Percentiles rank a stretch among this genome's conserved stretches.
These are phyloP conservation scores for Barnettozyma sucrosica DNA, from an alignment of 805 yeast genomes.

Conservation along the genomic window DNA sequence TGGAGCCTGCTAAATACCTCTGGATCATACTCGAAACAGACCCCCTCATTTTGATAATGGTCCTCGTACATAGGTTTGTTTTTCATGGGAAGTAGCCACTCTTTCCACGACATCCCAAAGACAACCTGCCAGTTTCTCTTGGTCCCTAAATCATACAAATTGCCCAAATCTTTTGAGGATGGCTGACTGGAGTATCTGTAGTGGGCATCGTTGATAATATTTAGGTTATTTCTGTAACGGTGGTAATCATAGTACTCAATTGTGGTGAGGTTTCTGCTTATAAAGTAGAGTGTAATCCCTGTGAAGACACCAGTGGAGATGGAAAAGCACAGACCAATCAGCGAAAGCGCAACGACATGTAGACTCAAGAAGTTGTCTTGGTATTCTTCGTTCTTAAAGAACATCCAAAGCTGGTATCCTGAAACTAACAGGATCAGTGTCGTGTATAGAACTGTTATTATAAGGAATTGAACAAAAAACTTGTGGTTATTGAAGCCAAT, in stretches of 20 bases:
- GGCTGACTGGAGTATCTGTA: constrained; percentile 38
- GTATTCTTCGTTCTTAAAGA: constrained; percentile 40
- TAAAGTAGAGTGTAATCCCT: constrained; percentile 51
- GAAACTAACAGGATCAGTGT: constrained; percentile 36
- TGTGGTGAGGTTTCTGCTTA: constrained; percentile 68
- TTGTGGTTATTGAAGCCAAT: constrained; percentile 81
- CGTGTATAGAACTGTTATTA: constrained; percentile 47
- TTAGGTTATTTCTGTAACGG: constrained; percentile 38
- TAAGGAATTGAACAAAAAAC: constrained; percentile 67
- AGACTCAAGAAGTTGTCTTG: constrained; percentile 43
- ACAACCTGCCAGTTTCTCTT: constrained; percentile 56
- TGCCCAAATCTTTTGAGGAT: constrained; percentile 43
- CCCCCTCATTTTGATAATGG: constrained; percentile 36
- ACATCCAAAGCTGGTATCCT: constrained; percentile 38
- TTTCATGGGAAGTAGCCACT: constrained; percentile 67
- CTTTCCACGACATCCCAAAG: constrained; percentile 62
- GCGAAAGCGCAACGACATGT: constrained; percentile 53
- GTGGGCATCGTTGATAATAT: constrained; percentile 29
- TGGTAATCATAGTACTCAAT: constrained; percentile 63
- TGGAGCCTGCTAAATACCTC: constrained; percentile 35
- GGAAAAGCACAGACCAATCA: constrained; percentile 47
- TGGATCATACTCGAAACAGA: constrained; percentile 45
- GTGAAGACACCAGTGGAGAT: constrained; percentile 55
- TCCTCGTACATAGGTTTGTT: constrained; percentile 25
- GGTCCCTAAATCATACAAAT: constrained; percentile 72